A percentile compares a stretch with the other conserved stretches of the same genome.
phyloP scores from a whole-genome alignment of 2,329 filamentous ascomycete species.

The Paramyrothecium roridum region DNA sequence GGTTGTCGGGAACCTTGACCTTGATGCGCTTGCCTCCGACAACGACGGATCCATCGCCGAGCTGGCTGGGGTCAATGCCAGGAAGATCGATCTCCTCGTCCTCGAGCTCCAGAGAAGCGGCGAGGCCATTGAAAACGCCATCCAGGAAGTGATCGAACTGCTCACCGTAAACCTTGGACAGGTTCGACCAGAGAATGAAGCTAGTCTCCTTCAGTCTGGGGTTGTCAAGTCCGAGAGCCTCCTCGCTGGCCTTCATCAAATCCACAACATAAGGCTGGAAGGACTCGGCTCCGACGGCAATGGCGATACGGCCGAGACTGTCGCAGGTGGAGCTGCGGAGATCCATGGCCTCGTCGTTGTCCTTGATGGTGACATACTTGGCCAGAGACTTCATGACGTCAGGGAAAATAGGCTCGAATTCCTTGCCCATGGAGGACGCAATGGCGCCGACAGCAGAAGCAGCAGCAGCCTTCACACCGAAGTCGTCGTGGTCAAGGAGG shows the following conservation, averaged over 20 bases:
- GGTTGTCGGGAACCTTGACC: slow-evolving; percentile 57
- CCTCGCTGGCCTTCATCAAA: slow-evolving; percentile 88
- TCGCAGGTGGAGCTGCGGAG: slow-evolving; percentile 88
- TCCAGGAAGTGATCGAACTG: slow-evolving; percentile 76
- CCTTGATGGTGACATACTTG: slow-evolving; percentile 80
- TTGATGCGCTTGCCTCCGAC: slow-evolving; percentile 84
- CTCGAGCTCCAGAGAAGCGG: slow-evolving; percentile 81
- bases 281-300: slow-evolving; percentile 77
- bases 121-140: slow-evolving; percentile 75
- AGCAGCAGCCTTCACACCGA: slow-evolving; percentile 84
- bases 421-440: slow-evolving; percentile 76
- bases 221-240: slow-evolving; percentile 84
- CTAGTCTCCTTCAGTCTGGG: slow-evolving; percentile 91
- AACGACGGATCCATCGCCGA: slow-evolving; percentile 73
- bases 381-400: slow-evolving; percentile 88
- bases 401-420: slow-evolving; percentile 89
- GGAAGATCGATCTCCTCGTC: slow-evolving; percentile 84
- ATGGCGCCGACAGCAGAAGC: slow-evolving; percentile 89
- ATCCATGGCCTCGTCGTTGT: slow-evolving; percentile 84
- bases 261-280: slow-evolving; percentile 92
- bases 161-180: slow-evolving; percentile 90
- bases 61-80: slow-evolving; percentile 49
- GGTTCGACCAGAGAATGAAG: slow-evolving; percentile 93
- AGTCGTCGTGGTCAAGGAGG: slow-evolving; percentile 80
- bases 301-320: slow-evolving; percentile 87